Evolutionary conservation across 179 eudicot genomes (phyloP).

Genomic region (Carnegiea gigantea): DNA sequence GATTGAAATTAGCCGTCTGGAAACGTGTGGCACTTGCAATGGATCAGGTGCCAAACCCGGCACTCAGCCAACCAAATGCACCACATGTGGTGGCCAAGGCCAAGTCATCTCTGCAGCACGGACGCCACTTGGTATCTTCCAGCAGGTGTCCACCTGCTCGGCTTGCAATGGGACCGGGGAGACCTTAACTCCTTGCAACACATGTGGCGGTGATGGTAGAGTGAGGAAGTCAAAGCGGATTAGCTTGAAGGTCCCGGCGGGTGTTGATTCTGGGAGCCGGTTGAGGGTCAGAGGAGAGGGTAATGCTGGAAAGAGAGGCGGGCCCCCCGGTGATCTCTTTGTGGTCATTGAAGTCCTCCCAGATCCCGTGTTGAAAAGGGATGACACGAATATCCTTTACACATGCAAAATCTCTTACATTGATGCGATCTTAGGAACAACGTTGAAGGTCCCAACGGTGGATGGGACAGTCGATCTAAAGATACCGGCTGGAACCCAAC

Average conservation of each 20-base stretch:
- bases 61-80: constrained; percentile 66
- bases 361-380: constrained; percentile 79
- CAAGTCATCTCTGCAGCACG: constrained; percentile 85
- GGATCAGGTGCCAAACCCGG: constrained; percentile 96
- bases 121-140: constrained; percentile 92
- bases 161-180: constrained; percentile 83
- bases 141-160: constrained; percentile 86
- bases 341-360: constrained; percentile 70
- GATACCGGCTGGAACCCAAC: constrained; percentile 87
- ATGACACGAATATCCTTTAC: constrained; percentile 78
- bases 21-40: constrained; percentile 71
- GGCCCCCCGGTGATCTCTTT: constrained; percentile 83
- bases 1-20: constrained; percentile 79
- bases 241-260: constrained; percentile 87
- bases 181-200: constrained; percentile 66
- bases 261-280: constrained; percentile 82
- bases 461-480: constrained; percentile 88
- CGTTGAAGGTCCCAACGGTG: constrained; percentile 79
- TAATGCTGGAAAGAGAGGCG: constrained; percentile 84
- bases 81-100: constrained; percentile 91
- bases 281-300: constrained; percentile 83
- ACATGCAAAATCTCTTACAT: constrained; percentile 75
- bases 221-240: constrained; percentile 78
- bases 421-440: constrained; percentile 86
- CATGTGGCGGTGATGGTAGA: constrained; percentile 90